Evolutionary conservation across 75 land plant genomes (phyloP).

Genomic region (Cunninghamia lanceolata): DNA sequence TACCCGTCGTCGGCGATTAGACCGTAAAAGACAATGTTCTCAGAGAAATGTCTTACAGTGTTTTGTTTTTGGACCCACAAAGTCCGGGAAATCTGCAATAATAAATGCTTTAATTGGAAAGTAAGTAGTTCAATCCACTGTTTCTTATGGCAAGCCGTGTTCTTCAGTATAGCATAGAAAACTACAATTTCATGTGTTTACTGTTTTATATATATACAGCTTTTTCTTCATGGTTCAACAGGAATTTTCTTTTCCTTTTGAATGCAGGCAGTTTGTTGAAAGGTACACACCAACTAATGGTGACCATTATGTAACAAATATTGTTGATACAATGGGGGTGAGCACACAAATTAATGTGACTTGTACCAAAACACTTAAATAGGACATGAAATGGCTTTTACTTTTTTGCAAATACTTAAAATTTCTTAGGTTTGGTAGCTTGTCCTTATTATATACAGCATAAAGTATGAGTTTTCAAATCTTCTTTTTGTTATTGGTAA

Average conservation of each 20-base stretch:
- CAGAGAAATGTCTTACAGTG: slow-evolving; percentile 88
- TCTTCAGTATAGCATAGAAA: too few species aligned
- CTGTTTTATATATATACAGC: neutral
- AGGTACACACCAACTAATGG: slow-evolving; percentile 44
- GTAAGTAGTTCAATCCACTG: slow-evolving; percentile 26
- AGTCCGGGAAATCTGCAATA: slow-evolving; percentile 84
- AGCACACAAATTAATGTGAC: slow-evolving; percentile 15
- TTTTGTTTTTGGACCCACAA: slow-evolving; percentile 90
- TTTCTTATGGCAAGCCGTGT: neutral
- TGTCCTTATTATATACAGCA: too few species aligned
- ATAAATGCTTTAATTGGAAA: slow-evolving; percentile 83
- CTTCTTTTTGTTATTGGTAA: neutral
- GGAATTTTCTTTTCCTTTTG: neutral
- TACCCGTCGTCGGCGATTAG: slow-evolving; percentile 70
- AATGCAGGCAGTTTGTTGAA: slow-evolving; percentile 74
- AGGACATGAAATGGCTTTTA: neutral
- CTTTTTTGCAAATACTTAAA: neutral
- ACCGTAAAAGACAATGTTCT: slow-evolving; percentile 76
- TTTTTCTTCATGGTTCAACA: neutral
- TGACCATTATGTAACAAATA: slow-evolving; percentile 67
- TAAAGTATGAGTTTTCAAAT: too few species aligned
- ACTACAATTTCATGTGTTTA: neutral
- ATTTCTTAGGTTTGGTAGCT: too few species aligned
- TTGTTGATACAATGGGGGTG: slow-evolving; percentile 74
- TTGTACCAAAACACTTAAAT: neutral